Base-by-base conservation (phyloP, 176 grass and related monocot genomes). In the Melocanna baccifera region DNA sequence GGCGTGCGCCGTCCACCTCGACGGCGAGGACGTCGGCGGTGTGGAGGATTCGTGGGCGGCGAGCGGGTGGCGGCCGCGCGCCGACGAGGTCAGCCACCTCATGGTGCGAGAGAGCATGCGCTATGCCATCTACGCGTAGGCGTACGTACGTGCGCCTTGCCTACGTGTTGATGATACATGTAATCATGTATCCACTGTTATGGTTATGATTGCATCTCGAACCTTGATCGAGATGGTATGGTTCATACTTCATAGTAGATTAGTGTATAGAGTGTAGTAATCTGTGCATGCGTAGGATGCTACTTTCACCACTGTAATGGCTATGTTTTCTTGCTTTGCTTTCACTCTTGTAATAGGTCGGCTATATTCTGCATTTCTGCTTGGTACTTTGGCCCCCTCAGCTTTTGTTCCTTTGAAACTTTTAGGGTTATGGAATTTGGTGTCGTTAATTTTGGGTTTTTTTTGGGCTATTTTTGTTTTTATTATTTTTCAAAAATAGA, bases 51-150 rank as follows among this genome's bases (percentile, higher is more conserved):
- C 86, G 43, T 83, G 80, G 55, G 45, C 86, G 43, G n/a, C 43
- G 34, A 75, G 74, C 16, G 52, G 66, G 53, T 82, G 86, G 86
- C 65, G 52, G 47, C 83, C 73, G 72, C 32, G 29, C 56, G 22
- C 65, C 64, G 80, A 78, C 80, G 80, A 88, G 73, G 62, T 63
- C 64, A 62, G 55, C 4, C 80, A 83, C 86, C 73, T 88, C 65
- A 42, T 88, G 80, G 53, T 25, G 43, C 64, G 66, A 32, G 86
- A 88, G 86, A 71, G 80, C 64, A 48, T 88, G 80, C 73, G 86
- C 72, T 88, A 88, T 46, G 56, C 67, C 73, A 78, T 88, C 73
- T 88, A 83, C 64, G 80, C 55, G 0, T 85, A 30, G 57, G 74
- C 34, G 30, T 36, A 4, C 14, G 45, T 19, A 30, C 25, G 26